Percentiles rank a stretch among this genome's conserved stretches.
These are phyloP conservation scores for Venturia effusa DNA, from an alignment of 2,329 filamentous ascomycete species.

Conservation along the genomic window DNA sequence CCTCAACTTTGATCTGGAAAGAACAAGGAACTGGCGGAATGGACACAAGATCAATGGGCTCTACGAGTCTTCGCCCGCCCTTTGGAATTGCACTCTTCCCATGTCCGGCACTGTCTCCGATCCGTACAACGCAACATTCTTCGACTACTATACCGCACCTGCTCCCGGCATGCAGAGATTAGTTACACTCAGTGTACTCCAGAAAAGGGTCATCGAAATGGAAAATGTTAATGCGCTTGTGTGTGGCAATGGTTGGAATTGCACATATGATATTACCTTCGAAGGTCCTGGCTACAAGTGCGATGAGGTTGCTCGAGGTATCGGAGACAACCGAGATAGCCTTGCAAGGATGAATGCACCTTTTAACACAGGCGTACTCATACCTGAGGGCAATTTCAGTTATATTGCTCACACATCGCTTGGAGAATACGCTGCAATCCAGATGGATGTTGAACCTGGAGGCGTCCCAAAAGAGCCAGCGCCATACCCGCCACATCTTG, in stretches of 20 bases:
- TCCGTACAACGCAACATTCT: conserved; percentile 15
- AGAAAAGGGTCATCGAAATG: conserved; percentile 20
- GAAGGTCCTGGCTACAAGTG: conserved; percentile 27
- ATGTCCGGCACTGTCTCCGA: conserved; percentile 14
- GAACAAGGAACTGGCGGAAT: conserved; percentile 21
- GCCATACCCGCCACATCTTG: conserved; percentile 19
- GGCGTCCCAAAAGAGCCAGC: conserved; percentile 18
- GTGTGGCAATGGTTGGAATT: conserved; percentile 26
- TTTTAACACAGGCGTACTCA: conserved; percentile 20
- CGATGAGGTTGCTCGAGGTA: conserved; percentile 21
- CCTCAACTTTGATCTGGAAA: conserved; percentile 24
- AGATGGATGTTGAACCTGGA: conserved; percentile 17
- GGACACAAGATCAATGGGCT: conserved; percentile 16
- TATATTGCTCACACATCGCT: conserved; percentile 23
- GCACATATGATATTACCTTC: conserved; percentile 25
- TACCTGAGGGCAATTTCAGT: conserved; percentile 22
- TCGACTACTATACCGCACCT: conserved; percentile 28
- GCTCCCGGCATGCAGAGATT: conserved; percentile 24
- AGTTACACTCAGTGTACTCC: conserved; percentile 22
- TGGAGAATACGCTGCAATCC: conserved; percentile 22
- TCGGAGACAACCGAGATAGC: conserved; percentile 12
- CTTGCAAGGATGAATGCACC: conserved; percentile 19
- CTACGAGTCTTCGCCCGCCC: conserved; percentile 17
- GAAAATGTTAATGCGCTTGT: conserved; percentile 18
- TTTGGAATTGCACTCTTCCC: conserved; percentile 26